Conservation (phyloP, 2,329 filamentous ascomycete genomes). For the Eurotiales sp. region DNA sequence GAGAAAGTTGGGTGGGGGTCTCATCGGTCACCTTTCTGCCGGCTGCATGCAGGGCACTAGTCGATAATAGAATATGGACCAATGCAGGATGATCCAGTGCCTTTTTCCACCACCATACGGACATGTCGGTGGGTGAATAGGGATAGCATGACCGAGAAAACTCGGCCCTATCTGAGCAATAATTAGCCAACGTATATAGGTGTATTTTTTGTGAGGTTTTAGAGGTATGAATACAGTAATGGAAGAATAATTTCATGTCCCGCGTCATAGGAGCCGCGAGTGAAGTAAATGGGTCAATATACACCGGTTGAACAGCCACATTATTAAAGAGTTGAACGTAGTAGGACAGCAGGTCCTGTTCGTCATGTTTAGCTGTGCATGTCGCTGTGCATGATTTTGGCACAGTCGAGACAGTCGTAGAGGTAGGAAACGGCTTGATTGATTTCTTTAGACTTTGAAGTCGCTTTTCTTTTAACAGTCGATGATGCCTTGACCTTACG, state of each 20-base stretch:
- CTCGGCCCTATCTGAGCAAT: background rate
- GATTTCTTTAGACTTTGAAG: background rate
- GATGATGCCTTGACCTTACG: background rate
- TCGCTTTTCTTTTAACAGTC: background rate
- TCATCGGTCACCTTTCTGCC: background rate
- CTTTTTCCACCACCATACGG: slow-evolving; percentile 6
- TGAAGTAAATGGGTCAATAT: background rate
- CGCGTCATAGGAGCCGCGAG: background rate
- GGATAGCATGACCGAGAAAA: slow-evolving; percentile 2
- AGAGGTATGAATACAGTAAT: too few relatives aligned
- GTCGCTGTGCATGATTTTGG: background rate
- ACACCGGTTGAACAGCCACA: background rate
- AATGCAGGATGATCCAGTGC: slow-evolving; percentile 2
- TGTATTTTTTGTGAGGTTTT: background rate
- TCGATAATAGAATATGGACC: background rate
- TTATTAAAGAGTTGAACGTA: background rate
- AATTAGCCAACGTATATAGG: too few relatives aligned
- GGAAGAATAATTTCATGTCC: slow-evolving; percentile 1
- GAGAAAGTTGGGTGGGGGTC: background rate
- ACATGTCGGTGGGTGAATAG: background rate
- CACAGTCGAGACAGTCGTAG: too few relatives aligned
- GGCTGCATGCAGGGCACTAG: background rate
- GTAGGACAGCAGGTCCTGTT: background rate
- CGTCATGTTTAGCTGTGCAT: background rate
- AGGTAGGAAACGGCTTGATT: background rate